Conservation (phyloP, 495 filamentous ascomycete species). For the Hypoxylon fuscum region DNA sequence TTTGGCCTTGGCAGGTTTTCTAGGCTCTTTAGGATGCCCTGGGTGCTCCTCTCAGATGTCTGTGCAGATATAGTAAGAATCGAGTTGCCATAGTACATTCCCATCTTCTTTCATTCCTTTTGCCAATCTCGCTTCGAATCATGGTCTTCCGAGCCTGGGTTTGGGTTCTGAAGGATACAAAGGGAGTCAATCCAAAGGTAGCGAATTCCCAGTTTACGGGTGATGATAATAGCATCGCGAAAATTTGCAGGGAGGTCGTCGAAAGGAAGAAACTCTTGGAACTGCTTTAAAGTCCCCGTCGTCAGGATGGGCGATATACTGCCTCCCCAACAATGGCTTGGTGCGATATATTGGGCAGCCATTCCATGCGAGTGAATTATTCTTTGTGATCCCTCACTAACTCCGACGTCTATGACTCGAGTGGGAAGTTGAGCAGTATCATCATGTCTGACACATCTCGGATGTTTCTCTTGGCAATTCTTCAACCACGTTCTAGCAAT, state of each 20-base stretch:
- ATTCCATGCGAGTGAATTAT: constrained; percentile 6
- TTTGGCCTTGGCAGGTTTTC: background rate
- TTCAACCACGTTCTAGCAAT: constrained; percentile 10
- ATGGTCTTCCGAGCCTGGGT: constrained; percentile 37
- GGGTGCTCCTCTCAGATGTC: constrained; percentile 2
- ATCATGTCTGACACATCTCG: background rate
- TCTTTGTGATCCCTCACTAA: background rate
- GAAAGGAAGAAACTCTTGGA: background rate
- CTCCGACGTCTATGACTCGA: constrained; percentile 32
- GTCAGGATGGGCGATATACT: constrained; percentile 2
- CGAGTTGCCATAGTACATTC: constrained; percentile 17
- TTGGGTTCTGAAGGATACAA: background rate
- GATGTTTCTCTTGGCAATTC: constrained; percentile 10
- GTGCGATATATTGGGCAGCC: constrained; percentile 9
- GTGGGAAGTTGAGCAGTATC: constrained; percentile 21
- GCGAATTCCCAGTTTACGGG: constrained; percentile 25
- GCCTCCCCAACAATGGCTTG: constrained; percentile 39
- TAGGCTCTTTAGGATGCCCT: background rate
- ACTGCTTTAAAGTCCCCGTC: constrained; percentile 5
- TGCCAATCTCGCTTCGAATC: constrained; percentile 30
- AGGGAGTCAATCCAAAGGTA: constrained; percentile 46
- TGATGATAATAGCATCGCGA: constrained; percentile 30
- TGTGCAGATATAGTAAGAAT: constrained; percentile 24
- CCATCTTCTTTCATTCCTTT: constrained; percentile 28
- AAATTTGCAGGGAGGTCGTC: constrained; percentile 24